Percentiles rank a stretch among this genome's conserved stretches.
Conservation (phyloP, 108 stramenopile species). For the Skeletonema tropicum region DNA sequence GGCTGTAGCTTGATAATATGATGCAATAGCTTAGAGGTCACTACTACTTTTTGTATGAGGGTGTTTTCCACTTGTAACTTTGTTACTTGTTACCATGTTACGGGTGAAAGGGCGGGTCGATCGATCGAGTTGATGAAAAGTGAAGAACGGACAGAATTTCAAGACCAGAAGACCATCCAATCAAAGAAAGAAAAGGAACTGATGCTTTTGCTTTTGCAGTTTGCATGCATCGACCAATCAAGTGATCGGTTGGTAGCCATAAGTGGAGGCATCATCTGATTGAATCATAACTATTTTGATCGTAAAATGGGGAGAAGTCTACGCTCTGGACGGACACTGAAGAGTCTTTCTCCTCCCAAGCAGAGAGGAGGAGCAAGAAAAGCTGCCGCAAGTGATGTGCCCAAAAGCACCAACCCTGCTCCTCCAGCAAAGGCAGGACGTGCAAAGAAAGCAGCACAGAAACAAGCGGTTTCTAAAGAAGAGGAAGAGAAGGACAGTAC, state of each 20-base stretch:
- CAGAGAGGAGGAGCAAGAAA: conserved; percentile 14
- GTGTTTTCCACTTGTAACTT: neutral
- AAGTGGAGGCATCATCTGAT: neutral
- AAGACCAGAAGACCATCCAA: too few relatives aligned
- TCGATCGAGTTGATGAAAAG: too few relatives aligned
- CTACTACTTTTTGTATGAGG: too few relatives aligned
- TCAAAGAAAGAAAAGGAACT: neutral
- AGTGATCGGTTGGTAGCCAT: neutral
- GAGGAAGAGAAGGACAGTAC: conserved; percentile 7
- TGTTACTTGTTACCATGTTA: neutral
- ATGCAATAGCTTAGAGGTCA: too few relatives aligned
- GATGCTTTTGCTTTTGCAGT: too few relatives aligned
- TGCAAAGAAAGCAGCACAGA: neutral
- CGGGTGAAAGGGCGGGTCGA: too few relatives aligned
- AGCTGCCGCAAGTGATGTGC: conserved; percentile 10
- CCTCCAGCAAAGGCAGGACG: conserved; percentile 8
- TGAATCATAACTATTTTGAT: neutral
- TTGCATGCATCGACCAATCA: too few relatives aligned
- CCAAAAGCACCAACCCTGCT: conserved; percentile 11
- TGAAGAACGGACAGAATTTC: neutral
- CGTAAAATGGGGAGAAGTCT: conserved; percentile 34
- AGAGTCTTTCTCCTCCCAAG: conserved; percentile 44
- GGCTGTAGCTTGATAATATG: too few relatives aligned
- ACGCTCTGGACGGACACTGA: conserved; percentile 43
- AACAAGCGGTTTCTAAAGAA: neutral